Evolutionary conservation across 495 filamentous ascomycete species (phyloP).

Genomic region (Hypomontagnella submonticulosa): DNA sequence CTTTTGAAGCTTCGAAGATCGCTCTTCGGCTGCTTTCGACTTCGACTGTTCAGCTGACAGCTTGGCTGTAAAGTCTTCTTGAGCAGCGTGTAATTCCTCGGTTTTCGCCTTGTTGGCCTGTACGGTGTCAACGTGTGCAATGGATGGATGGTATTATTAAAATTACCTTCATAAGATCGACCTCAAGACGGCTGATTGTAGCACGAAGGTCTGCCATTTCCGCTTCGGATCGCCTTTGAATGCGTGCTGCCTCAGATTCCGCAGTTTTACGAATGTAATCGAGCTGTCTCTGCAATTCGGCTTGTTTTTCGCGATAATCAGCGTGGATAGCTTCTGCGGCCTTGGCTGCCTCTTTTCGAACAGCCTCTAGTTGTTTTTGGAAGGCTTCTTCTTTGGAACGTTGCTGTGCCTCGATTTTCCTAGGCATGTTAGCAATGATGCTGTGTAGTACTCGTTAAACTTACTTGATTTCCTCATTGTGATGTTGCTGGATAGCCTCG

Average conservation of each 20-base stretch:
- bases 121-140: conserved; percentile 12
- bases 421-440: conserved; percentile 34
- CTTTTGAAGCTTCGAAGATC: conserved; percentile 38
- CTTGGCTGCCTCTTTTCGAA: conserved; percentile 40
- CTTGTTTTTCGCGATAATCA: conserved; percentile 59
- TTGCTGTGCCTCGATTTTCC: conserved; percentile 44
- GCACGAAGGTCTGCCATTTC: conserved; percentile 72
- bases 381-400: conserved; percentile 37
- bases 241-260: conserved; percentile 55
- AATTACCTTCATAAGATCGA: conserved; percentile 67
- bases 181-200: conserved; percentile 67
- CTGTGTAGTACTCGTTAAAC: conserved; percentile 4
- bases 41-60: conserved; percentile 55
- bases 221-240: conserved; percentile 59
- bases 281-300: conserved; percentile 61
- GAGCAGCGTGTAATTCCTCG: conserved; percentile 68
- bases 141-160: conserved; percentile 33
- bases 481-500: conserved; percentile 75
- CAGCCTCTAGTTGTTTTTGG: conserved; percentile 36
- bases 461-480: conserved; percentile 63
- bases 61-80: conserved; percentile 64
- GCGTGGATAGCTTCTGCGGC: conserved; percentile 35
- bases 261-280: conserved; percentile 52
- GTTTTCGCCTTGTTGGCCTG: conserved; percentile 63
- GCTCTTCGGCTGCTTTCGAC: conserved; percentile 42